A percentile compares a stretch with the other conserved stretches of the same genome.
Evolutionary conservation across 2,329 filamentous ascomycete genomes (phyloP).

Genomic region (Coleophoma cylindrospora): DNA sequence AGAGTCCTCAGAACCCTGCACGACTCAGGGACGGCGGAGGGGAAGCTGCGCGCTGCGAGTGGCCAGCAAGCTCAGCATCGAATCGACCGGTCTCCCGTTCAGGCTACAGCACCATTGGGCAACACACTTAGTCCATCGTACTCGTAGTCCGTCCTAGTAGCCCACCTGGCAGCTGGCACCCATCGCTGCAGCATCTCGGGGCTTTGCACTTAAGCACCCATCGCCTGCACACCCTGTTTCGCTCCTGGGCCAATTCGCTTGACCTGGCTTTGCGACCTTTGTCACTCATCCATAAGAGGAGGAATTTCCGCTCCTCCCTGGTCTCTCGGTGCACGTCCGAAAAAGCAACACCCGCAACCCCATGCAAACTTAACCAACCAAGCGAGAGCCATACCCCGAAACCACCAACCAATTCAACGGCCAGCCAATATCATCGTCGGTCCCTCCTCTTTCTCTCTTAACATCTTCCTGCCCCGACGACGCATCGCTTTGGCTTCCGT

Average conservation of each 20-base stretch:
- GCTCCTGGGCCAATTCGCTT: not conserved
- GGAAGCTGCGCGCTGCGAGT: not conserved
- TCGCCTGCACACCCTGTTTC: not conserved
- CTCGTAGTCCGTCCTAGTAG: too few relatives aligned
- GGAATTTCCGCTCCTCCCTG: slow-evolving; percentile 8
- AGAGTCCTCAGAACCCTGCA: not conserved
- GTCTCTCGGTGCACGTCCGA: slow-evolving; percentile 11
- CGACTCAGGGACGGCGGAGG: not conserved
- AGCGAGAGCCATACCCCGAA: slow-evolving; percentile 13
- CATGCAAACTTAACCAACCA: slow-evolving; percentile 1
- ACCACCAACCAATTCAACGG: not conserved
- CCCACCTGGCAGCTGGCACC: too few relatives aligned
- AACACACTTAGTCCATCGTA: not conserved
- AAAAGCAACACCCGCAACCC: slow-evolving; percentile 9
- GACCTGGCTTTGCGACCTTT: not conserved
- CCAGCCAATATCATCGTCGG: slow-evolving; percentile 1
- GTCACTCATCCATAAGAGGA: slow-evolving; percentile 8
- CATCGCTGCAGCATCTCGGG: not conserved
- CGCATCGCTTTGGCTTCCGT: not conserved
- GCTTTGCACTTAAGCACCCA: not conserved
- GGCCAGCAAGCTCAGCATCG: not conserved
- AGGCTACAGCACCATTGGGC: not conserved
- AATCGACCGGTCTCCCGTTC: not conserved
- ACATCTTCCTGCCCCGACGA: not conserved
- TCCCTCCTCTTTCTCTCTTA: not conserved